Conservation (phyloP, 768 basidiomycete genomes). For the Phlebiopsis flavidoalba region DNA sequence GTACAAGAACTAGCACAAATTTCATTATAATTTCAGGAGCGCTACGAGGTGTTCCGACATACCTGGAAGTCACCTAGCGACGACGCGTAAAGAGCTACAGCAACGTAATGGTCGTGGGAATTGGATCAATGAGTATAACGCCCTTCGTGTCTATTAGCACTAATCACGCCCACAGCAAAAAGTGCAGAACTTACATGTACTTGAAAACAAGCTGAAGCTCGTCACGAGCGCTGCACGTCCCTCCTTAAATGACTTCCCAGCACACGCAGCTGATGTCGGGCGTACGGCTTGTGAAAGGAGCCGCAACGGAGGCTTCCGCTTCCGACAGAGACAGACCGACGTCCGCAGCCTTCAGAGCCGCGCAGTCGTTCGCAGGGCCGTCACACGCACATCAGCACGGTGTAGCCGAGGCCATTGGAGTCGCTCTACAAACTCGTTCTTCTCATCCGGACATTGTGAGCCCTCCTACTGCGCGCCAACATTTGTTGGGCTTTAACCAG, state of each 20-base stretch:
- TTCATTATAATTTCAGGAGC: conserved; percentile 5
- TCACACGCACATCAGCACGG: conserved; percentile 98
- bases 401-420: conserved; percentile 91
- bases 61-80: conserved; percentile 97
- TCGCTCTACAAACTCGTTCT: conserved; percentile 95
- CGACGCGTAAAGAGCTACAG: conserved; percentile 95
- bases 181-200: conserved; percentile 73
- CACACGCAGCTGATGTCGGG: conserved; percentile 95
- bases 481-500: conserved; percentile 95
- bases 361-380: conserved; percentile 98
- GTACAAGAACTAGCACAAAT: conserved; percentile 72
- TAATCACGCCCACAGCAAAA: conserved; percentile 10
- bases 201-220: conserved; percentile 99
- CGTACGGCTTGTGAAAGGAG: conserved; percentile 90
- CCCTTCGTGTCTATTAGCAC: conserved; percentile 49
- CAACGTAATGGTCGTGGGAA: conserved; percentile 96
- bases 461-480: conserved; percentile 90
- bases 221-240: conserved; percentile 95
- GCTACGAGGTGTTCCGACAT: conserved; percentile 16
- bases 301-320: conserved; percentile 97
- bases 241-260: conserved; percentile 95
- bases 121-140: conserved; percentile 96
- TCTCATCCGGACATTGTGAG: conserved; percentile 99
- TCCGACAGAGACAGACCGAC: conserved; percentile 96
- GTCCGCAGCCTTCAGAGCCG: conserved; percentile 96